phyloP scores from a whole-genome alignment of 2,329 filamentous ascomycete species.

The Monilinia aucupariae region DNA sequence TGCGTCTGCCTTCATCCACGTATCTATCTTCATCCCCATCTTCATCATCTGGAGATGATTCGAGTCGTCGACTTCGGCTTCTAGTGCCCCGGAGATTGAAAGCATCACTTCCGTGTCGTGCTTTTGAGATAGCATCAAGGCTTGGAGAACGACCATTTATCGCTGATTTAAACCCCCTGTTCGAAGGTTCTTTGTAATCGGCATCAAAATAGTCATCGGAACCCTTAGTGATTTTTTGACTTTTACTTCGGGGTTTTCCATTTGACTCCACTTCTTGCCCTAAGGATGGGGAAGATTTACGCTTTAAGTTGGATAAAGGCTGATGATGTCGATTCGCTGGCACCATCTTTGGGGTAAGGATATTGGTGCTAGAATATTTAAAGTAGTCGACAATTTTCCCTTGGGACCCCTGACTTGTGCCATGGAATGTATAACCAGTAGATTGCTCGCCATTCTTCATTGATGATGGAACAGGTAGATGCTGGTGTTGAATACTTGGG shows the following conservation, averaged over 20 bases:
- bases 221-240: background rate
- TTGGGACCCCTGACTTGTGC: background rate
- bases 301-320: background rate
- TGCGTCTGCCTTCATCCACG: background rate
- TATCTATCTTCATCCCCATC: background rate
- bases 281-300: background rate
- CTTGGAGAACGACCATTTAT: background rate
- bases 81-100: slow-evolving; percentile 2
- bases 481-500: background rate
- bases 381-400: slow-evolving; percentile 1
- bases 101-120: background rate
- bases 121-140: background rate
- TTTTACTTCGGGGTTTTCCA: slow-evolving; percentile 5
- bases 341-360: background rate
- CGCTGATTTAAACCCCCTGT: background rate
- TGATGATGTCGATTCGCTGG: background rate
- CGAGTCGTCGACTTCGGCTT: slow-evolving; percentile 6
- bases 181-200: slow-evolving; percentile 2
- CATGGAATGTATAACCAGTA: background rate
- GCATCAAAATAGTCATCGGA: background rate
- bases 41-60: background rate
- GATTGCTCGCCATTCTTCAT: background rate
- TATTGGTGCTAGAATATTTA: background rate
- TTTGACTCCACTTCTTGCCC: background rate
- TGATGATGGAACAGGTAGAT: background rate